Base-by-base conservation (phyloP, 768 basidiomycete species). In the Tephrocybe sp. region DNA sequence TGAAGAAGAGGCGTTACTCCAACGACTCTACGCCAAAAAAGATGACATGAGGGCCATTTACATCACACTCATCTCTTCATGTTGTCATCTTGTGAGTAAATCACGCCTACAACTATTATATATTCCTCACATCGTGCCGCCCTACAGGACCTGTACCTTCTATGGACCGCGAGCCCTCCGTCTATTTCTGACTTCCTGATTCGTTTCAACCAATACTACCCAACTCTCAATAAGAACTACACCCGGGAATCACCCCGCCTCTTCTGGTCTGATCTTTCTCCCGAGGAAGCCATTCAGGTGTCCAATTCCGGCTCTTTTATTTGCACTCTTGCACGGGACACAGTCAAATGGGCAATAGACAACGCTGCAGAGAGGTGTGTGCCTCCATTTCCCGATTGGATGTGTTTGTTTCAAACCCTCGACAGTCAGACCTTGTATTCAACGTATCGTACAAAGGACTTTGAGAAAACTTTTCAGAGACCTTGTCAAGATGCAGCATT, bases 161-260 rank as follows among this genome's bases (percentile, higher is more conserved):
- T 66, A n/a, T 71, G 70, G 67, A 58, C 63, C 3, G 44, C 51
- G 18, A 42, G 49, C 18, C 51, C 58, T 22, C 54, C 55, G 2
- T 69, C 66, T 15, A 59, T 70, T 44, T 51, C 64, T 5, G 62
- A 69, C 27, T 70, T 71, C 47, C 65, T 69, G 59, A 49, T 69
- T 31, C 67, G 67, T 6, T 72, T 73, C 53, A 68, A 75, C 36
- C 68, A 74, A 56, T 77, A 76, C 56, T 69, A 72, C 45, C 70
- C 68, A 9, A 59, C 63, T 37, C 53, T 69, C 13, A 58, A 67
- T 49, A 48, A 60, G 24, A 49, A 52, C 22, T 52, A 45, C 37
- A 32, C 47, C 31, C 37, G 34, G 38, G 35, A 51, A 34, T 60
- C 63, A 8, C 60, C 62, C 19, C 60, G 57, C 12, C 57, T 62